phyloP scores from a whole-genome alignment of 768 basidiomycete species.

The Omphalotus guepiniiformis region DNA sequence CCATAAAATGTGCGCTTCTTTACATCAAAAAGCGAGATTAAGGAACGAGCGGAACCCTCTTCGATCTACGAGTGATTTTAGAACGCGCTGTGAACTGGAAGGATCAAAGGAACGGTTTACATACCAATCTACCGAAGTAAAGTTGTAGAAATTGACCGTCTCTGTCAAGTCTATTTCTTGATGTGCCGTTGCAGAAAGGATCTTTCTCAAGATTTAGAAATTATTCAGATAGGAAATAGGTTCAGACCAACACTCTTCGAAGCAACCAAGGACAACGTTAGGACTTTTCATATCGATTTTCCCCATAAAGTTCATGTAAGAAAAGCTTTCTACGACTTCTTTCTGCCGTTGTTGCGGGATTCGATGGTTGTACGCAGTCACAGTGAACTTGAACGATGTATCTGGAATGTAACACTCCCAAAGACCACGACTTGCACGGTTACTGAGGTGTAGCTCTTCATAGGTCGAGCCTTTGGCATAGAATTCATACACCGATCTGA shows the following conservation, averaged over 20 bases:
- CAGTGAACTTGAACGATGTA: constrained; percentile 78
- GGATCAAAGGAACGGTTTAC: constrained; percentile 19
- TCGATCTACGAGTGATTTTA: constrained; percentile 39
- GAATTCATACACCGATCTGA: constrained; percentile 73
- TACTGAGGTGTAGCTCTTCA: constrained; percentile 59
- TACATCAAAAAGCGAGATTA: constrained; percentile 74
- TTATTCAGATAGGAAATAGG: constrained; percentile 17
- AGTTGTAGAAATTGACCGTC: constrained; percentile 67
- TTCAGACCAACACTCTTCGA: constrained; percentile 79
- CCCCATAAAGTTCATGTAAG: constrained; percentile 80
- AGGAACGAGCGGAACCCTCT: constrained; percentile 62
- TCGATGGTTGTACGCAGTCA: constrained; percentile 71
- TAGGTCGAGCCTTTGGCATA: constrained; percentile 72
- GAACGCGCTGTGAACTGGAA: neutral
- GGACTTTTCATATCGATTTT: constrained; percentile 80
- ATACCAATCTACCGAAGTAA: constrained; percentile 87
- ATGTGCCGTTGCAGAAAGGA: constrained; percentile 39
- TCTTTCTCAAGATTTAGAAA: constrained; percentile 38
- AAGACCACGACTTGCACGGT: constrained; percentile 34
- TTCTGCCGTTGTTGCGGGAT: constrained; percentile 65
- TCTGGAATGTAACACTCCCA: constrained; percentile 61
- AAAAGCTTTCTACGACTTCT: constrained; percentile 71
- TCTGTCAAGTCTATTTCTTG: constrained; percentile 47
- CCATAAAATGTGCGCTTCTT: constrained; percentile 90
- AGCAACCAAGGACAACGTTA: constrained; percentile 66